Percentiles rank a stretch among this genome's conserved stretches.
Conservation (phyloP, 345 rosid genomes). For the Citrus trifoliata region DNA sequence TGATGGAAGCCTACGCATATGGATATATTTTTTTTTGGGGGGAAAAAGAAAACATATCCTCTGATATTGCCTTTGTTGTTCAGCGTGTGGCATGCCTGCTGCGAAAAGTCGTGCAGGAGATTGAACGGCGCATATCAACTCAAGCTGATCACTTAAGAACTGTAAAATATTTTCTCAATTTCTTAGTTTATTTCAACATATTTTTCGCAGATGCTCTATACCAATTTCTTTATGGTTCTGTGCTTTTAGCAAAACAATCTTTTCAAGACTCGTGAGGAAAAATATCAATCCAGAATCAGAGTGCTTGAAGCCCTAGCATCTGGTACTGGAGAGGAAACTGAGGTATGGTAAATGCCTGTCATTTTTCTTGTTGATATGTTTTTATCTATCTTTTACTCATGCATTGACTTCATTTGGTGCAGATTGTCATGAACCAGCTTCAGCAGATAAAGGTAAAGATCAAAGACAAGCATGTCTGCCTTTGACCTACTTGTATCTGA, state of each 20-base stretch:
- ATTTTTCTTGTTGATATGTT: neutral
- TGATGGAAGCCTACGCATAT: neutral
- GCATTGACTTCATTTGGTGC: constrained; percentile 22
- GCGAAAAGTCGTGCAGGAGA: constrained; percentile 91
- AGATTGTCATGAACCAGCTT: constrained; percentile 51
- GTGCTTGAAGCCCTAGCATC: constrained; percentile 93
- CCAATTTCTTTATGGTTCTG: constrained; percentile 12
- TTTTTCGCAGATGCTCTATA: constrained; percentile 8
- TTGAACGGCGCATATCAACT: constrained; percentile 93
- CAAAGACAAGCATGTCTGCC: neutral
- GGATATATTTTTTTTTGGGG: neutral
- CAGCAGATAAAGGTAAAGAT: constrained; percentile 53
- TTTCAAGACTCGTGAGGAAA: constrained; percentile 86
- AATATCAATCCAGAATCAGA: constrained; percentile 72
- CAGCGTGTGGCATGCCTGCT: constrained; percentile 87
- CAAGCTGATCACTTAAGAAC: constrained; percentile 95
- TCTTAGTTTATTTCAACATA: neutral
- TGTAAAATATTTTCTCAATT: constrained; percentile 33
- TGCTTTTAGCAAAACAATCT: constrained; percentile 81
- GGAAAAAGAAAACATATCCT: neutral
- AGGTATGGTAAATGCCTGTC: constrained; percentile 36
- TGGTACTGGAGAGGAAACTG: constrained; percentile 56
- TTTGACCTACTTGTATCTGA: neutral
- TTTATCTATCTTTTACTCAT: neutral
- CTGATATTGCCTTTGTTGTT: constrained; percentile 22